Base-by-base conservation (phyloP, 768 basidiomycete genomes). In the Scleroderma bovista region DNA sequence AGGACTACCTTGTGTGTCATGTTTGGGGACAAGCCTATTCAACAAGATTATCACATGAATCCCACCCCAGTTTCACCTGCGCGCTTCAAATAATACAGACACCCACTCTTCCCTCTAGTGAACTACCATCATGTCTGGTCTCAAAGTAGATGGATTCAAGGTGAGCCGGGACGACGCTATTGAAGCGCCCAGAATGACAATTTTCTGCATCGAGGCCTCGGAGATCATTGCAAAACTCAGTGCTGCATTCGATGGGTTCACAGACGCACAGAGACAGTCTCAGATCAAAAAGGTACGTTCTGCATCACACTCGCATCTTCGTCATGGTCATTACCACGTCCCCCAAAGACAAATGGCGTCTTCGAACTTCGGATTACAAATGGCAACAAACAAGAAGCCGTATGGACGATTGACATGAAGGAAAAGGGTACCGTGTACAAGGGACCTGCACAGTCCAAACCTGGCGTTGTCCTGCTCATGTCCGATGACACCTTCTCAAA, bases 331-430 rank as follows among this genome's bases (percentile, higher is more conserved):
- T 5, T 9, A 29, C 9, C 9, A 29, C 26, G 9, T 29, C 26
- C 26, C 4, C 26, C n/a, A 22, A 9, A 91, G 92, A 86, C 84
- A 44, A 91, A 88, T 59, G 92, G 88, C 53, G 80, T 94, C 62
- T 93, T 96, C 65, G 86, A 93, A 67, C 73, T 96, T 37, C 79
- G 81, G 46, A 78, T 95, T 57, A 80, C 83, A 65, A 91, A 93
- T 62, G 75, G 68, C 24, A 73, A 77, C 15, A 86, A 85, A 51
- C 74, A 87, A 67, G 81, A 81, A 53, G 86, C 73, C 17, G 76
- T 76, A 40, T 96, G 92, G 92, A 93, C 92, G 7, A 90, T 97
- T 58, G 94, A 97, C 75, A 61, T 95, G 63, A 96, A 97, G 79
- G 86, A 86, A 71, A 75, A 78, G 13, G 90, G 88, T 11, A 70